A percentile compares a stretch with the other conserved stretches of the same genome.
phyloP scores from a whole-genome alignment of 2,329 filamentous ascomycete genomes.

The Corniculantispora saksenae region DNA sequence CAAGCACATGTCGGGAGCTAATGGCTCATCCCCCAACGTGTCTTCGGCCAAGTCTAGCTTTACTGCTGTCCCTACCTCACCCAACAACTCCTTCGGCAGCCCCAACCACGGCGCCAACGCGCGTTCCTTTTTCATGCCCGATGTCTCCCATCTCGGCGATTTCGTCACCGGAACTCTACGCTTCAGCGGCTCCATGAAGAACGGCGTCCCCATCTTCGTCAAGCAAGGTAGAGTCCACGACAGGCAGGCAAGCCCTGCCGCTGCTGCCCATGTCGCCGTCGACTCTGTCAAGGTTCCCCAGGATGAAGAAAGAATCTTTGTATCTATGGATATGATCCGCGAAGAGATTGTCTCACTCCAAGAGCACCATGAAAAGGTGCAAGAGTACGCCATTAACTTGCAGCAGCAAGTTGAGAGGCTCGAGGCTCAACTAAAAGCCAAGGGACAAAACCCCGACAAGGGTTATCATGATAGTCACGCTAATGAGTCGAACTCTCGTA shows the following conservation, averaged over 20 bases:
- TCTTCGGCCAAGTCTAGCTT: slow-evolving; percentile 44
- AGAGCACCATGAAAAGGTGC: slow-evolving; percentile 57
- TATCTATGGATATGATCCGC: slow-evolving; percentile 63
- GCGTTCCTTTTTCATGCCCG: slow-evolving; percentile 56
- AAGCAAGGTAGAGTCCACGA: slow-evolving; percentile 55
- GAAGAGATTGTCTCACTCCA: slow-evolving; percentile 58
- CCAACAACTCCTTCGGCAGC: slow-evolving; percentile 34
- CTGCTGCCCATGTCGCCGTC: slow-evolving; percentile 47
- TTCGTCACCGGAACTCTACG: slow-evolving; percentile 57
- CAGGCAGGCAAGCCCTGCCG: slow-evolving; percentile 35
- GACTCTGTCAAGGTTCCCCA: slow-evolving; percentile 52
- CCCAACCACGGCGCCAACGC: slow-evolving; percentile 43
- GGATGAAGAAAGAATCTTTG: slow-evolving; percentile 59
- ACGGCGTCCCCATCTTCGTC: slow-evolving; percentile 58
- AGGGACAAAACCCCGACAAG: slow-evolving; percentile 30
- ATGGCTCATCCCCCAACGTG: slow-evolving; percentile 37
- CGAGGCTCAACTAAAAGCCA: slow-evolving; percentile 48
- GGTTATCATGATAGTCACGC: neutral
- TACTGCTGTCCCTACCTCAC: slow-evolving; percentile 43
- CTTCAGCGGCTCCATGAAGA: slow-evolving; percentile 51
- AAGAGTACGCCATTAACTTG: slow-evolving; percentile 55
- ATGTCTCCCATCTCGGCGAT: slow-evolving; percentile 56
- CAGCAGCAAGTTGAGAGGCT: slow-evolving; percentile 54
- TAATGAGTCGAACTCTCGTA: slow-evolving; percentile 8
- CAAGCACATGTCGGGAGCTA: slow-evolving; percentile 26